phyloP scores from a whole-genome alignment of 140 eudicot genomes.

The Stevia rebaudiana region DNA sequence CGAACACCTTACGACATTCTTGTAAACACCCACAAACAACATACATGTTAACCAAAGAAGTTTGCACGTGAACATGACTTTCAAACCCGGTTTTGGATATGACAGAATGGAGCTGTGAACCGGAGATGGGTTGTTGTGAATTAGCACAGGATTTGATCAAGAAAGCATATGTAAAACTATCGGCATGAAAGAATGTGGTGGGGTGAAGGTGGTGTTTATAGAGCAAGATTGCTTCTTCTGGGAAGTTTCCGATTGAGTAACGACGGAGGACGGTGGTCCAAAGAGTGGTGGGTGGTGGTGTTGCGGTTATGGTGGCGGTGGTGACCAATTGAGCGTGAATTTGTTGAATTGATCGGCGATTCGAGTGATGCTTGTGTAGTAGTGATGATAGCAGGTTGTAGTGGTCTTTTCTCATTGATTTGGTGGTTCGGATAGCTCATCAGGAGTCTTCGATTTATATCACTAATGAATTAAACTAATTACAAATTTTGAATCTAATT shows the following conservation, averaged over 20 bases:
- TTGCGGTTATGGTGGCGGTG: slow-evolving; percentile 6
- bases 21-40: slow-evolving; percentile 38
- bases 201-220: slow-evolving; percentile 42
- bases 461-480: too few relatives aligned
- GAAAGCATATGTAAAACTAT: slow-evolving; percentile 43
- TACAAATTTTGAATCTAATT: too few relatives aligned
- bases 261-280: slow-evolving; percentile 54
- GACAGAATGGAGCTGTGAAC: slow-evolving; percentile 43
- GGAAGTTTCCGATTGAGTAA: slow-evolving; percentile 49
- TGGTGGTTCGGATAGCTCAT: not conserved
- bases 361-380: slow-evolving; percentile 23
- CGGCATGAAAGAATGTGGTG: slow-evolving; percentile 6
- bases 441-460: too few relatives aligned
- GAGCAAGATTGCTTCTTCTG: slow-evolving; percentile 45
- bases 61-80: slow-evolving; percentile 43
- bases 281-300: slow-evolving; percentile 22
- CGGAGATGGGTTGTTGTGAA: slow-evolving; percentile 25
- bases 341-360: slow-evolving; percentile 54
- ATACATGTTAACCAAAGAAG: slow-evolving; percentile 52
- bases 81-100: slow-evolving; percentile 32
- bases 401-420: slow-evolving; percentile 26
- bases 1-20: slow-evolving; percentile 49
- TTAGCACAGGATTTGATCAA: slow-evolving; percentile 50
- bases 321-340: slow-evolving; percentile 49
- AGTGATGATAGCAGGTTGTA: slow-evolving; percentile 19